A percentile compares a stretch with the other conserved stretches of the same genome.
phyloP scores from a whole-genome alignment of 495 filamentous ascomycete genomes.

The Penicillium cataractarum region DNA sequence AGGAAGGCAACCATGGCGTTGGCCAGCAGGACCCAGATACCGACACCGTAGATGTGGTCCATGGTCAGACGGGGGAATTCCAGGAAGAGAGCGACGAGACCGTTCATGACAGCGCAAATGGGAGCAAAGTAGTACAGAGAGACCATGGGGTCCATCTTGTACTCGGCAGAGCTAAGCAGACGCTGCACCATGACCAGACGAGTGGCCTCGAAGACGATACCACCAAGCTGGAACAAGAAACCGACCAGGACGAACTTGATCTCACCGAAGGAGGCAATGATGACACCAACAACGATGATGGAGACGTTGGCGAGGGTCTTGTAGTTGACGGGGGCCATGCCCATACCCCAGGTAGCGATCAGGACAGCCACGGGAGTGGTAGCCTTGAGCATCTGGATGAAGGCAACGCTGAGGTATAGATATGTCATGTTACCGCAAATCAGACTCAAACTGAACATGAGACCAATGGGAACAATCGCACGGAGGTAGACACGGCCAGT shows the following conservation, averaged over 20 bases:
- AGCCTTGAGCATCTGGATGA: constrained; percentile 99
- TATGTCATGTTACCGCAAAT: constrained; percentile 95
- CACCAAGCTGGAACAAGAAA: constrained; percentile 82
- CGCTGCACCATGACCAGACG: constrained; percentile 91
- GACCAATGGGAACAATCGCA: constrained; percentile 88
- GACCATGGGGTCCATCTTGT: constrained; percentile 97
- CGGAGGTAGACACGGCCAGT: constrained; percentile 87
- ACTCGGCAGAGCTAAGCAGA: constrained; percentile 84
- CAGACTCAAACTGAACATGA: constrained; percentile 92
- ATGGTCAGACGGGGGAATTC: constrained; percentile 74
- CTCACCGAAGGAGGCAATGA: constrained; percentile 89
- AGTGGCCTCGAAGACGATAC: constrained; percentile 87
- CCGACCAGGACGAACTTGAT: constrained; percentile 88
- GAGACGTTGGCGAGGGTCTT: constrained; percentile 84
- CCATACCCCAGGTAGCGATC: constrained; percentile 79
- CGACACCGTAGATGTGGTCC: constrained; percentile 74
- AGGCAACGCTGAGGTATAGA: constrained; percentile 87
- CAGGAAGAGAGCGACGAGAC: constrained; percentile 73
- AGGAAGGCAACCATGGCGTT: constrained; percentile 86
- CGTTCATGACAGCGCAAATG: constrained; percentile 89
- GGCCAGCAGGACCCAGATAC: constrained; percentile 70
- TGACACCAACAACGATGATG: constrained; percentile 85
- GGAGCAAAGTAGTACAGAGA: constrained; percentile 97
- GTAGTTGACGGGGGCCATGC: constrained; percentile 74
- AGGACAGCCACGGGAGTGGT: constrained; percentile 90